Conservation (phyloP, 2,329 filamentous ascomycete species). For the Colletotrichum higginsianum region DNA sequence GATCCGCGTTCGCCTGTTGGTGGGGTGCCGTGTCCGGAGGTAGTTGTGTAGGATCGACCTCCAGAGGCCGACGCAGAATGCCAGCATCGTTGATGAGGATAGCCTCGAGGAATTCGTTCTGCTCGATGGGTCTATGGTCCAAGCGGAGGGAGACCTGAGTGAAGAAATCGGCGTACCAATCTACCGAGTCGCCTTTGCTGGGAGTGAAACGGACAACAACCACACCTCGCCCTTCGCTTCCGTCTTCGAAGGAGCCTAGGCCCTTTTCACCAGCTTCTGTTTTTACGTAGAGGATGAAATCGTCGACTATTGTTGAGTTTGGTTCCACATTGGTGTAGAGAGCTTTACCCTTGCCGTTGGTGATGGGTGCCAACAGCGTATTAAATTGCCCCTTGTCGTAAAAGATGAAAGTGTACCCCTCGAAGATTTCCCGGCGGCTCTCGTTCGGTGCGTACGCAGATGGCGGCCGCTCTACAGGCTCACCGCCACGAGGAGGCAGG, state of each 20-base stretch:
- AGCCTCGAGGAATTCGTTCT: slow-evolving; percentile 92
- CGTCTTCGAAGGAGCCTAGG: slow-evolving; percentile 74
- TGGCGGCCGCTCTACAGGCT: slow-evolving; percentile 78
- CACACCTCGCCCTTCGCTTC: slow-evolving; percentile 77
- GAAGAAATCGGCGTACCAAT: slow-evolving; percentile 81
- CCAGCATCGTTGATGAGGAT: slow-evolving; percentile 86
- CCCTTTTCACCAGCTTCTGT: slow-evolving; percentile 82
- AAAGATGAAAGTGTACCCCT: slow-evolving; percentile 91
- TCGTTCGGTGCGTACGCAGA: slow-evolving; percentile 81
- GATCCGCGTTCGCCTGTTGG: slow-evolving; percentile 21
- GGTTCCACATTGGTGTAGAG: slow-evolving; percentile 74
- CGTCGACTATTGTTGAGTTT: slow-evolving; percentile 77
- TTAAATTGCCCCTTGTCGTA: slow-evolving; percentile 83
- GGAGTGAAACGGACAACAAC: slow-evolving; percentile 83
- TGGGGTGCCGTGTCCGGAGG: slow-evolving; percentile 47
- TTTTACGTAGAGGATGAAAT: slow-evolving; percentile 85
- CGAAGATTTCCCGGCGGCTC: slow-evolving; percentile 79
- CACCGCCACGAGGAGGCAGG: slow-evolving; percentile 81
- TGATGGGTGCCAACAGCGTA: slow-evolving; percentile 81
- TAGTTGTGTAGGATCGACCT: slow-evolving; percentile 59
- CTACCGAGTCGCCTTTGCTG: slow-evolving; percentile 65
- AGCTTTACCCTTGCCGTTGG: slow-evolving; percentile 86
- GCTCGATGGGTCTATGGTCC: slow-evolving; percentile 87
- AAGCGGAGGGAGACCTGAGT: slow-evolving; percentile 78
- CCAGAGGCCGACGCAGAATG: slow-evolving; percentile 77